phyloP scores from a whole-genome alignment of 352 stramenopile genomes.

The Pythium diclinum region DNA sequence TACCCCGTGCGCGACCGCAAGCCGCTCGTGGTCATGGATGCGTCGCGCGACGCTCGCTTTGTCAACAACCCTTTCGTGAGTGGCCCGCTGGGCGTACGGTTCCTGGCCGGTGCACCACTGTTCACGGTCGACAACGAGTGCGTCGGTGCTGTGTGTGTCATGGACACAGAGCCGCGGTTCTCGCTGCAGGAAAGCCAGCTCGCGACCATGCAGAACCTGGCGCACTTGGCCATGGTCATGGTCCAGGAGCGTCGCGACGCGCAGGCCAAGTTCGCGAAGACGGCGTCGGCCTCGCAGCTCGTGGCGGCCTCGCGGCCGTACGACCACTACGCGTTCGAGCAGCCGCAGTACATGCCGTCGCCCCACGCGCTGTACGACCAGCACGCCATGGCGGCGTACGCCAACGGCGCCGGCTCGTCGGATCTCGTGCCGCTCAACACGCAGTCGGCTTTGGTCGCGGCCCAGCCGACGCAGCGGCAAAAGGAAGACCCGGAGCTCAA shows the following conservation, averaged over 20 bases:
- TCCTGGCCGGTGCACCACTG: conserved; percentile 92
- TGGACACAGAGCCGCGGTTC: conserved; percentile 70
- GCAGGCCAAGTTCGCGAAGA: conserved; percentile 45
- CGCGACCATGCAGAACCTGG: conserved; percentile 83
- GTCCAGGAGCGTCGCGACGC: conserved; percentile 80
- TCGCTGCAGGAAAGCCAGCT: conserved; percentile 69
- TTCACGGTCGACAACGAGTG: conserved; percentile 82
- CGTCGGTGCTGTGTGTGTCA: conserved; percentile 72
- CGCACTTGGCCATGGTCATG: conserved; percentile 84
- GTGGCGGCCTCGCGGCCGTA: conserved; percentile 30
- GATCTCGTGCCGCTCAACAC: conserved; percentile 74
- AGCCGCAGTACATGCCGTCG: conserved; percentile 4
- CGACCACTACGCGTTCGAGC: conserved; percentile 13
- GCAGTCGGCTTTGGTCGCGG: conserved; percentile 44
- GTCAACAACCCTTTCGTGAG: conserved; percentile 87
- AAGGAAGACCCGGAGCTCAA: conserved; percentile 75
- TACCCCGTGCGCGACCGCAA: conserved; percentile 70
- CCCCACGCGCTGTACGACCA: conserved; percentile 11
- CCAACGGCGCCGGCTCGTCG: conserved; percentile 34
- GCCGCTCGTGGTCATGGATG: conserved; percentile 88
- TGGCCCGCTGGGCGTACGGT: conserved; percentile 87
- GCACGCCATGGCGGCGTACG: not conserved
- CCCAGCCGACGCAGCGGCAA: conserved; percentile 22
- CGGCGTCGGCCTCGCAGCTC: conserved; percentile 43
- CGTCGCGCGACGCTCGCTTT: conserved; percentile 87